Conservation (phyloP, 1,284 basidiomycete genomes). For the Tremellales sp. region DNA sequence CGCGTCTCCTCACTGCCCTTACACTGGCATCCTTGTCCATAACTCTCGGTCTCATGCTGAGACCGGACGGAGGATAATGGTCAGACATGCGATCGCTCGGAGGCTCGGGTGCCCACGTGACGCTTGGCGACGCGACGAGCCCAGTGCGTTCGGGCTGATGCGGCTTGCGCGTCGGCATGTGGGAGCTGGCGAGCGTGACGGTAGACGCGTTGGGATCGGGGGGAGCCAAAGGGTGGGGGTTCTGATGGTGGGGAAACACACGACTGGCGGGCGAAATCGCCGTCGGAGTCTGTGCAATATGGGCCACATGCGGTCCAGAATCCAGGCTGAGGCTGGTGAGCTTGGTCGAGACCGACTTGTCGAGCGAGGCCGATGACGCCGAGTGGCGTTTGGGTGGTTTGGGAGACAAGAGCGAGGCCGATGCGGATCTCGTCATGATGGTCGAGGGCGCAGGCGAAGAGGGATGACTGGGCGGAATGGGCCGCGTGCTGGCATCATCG, state of each 20-base stretch:
- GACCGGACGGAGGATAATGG: neutral
- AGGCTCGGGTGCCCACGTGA: slow-evolving; percentile 20
- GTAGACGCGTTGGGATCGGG: slow-evolving; percentile 88
- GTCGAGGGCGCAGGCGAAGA: slow-evolving; percentile 68
- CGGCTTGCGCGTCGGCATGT: slow-evolving; percentile 15
- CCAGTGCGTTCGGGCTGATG: slow-evolving; percentile 2
- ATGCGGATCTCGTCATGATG: slow-evolving; percentile 25
- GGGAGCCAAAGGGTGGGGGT: slow-evolving; percentile 83
- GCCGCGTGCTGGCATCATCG: slow-evolving; percentile 81
- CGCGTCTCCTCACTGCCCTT: slow-evolving; percentile 26
- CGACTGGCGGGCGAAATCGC: neutral
- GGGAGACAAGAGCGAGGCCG: slow-evolving; percentile 55
- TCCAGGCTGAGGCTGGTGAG: slow-evolving; percentile 92
- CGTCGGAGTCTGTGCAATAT: slow-evolving; percentile 77
- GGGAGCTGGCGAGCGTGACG: slow-evolving; percentile 70
- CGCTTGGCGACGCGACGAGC: slow-evolving; percentile 13
- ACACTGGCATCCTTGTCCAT: slow-evolving; percentile 26
- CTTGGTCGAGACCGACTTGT: slow-evolving; percentile 73
- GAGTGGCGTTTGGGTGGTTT: neutral
- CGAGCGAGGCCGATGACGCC: slow-evolving; percentile 35
- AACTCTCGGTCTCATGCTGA: neutral
- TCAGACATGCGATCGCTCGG: neutral
- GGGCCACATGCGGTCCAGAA: slow-evolving; percentile 69
- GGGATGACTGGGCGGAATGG: slow-evolving; percentile 75
- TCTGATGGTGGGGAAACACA: slow-evolving; percentile 82